Conservation (phyloP, 441 rosid genomes). For the Manihot esculenta region DNA sequence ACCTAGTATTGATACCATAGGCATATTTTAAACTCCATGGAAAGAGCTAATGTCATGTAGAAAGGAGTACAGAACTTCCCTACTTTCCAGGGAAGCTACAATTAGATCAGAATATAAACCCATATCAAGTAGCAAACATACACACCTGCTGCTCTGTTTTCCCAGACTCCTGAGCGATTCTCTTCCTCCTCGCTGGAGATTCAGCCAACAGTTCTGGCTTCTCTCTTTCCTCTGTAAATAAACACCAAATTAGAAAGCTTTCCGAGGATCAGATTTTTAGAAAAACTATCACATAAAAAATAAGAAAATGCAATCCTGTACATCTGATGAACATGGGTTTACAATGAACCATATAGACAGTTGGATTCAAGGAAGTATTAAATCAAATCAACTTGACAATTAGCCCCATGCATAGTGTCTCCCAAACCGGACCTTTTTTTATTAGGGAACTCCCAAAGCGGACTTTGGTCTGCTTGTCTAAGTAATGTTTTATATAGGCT, state of each 20-base stretch:
- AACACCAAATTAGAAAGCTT: conserved; percentile 19
- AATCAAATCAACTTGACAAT: conserved; percentile 9
- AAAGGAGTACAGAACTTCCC: background rate
- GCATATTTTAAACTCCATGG: conserved; percentile 10
- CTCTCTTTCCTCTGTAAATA: conserved; percentile 85
- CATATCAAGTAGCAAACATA: conserved; percentile 3
- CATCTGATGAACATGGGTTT: background rate
- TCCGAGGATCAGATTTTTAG: background rate
- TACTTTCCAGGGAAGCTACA: background rate
- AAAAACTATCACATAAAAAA: background rate
- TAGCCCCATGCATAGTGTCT: background rate
- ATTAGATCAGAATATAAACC: background rate
- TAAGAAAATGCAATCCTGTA: conserved; percentile 6
- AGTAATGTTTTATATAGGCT: background rate
- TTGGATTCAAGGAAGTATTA: background rate
- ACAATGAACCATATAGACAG: background rate
- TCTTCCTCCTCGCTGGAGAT: conserved; percentile 78
- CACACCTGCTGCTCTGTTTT: conserved; percentile 87
- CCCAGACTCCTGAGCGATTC: conserved; percentile 83
- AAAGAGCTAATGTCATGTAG: background rate
- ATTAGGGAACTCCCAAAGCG: too few species aligned
- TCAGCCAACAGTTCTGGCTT: conserved; percentile 91
- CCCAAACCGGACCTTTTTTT: too few species aligned
- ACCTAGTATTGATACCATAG: conserved; percentile 49
- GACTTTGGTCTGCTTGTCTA: conserved; percentile 11